A percentile compares a stretch with the other conserved stretches of the same genome.
Conservation (phyloP, 176 grass and related monocot species). For the Rhipidocladum racemiflorum region DNA sequence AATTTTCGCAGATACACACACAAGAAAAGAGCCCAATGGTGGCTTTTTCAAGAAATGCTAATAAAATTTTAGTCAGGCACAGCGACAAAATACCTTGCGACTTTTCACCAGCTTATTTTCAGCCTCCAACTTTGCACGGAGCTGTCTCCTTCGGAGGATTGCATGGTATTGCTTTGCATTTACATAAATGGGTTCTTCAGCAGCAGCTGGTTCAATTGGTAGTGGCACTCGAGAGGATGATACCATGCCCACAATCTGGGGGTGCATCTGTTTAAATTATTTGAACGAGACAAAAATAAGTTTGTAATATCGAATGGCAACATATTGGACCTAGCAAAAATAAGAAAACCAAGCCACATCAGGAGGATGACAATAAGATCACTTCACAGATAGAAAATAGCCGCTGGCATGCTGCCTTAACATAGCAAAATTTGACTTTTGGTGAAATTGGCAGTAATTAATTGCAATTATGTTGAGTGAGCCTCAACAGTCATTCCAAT, state of each 20-base stretch:
- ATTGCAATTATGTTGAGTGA: not conserved
- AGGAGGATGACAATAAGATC: not conserved
- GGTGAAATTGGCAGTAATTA: not conserved
- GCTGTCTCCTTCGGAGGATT: conserved; percentile 87
- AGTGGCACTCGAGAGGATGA: conserved; percentile 65
- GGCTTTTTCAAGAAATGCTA: not conserved
- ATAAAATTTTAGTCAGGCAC: not conserved
- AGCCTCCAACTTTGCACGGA: conserved; percentile 88
- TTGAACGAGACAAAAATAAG: not conserved
- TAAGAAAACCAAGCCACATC: not conserved
- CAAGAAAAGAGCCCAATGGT: not conserved
- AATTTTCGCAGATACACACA: not conserved
- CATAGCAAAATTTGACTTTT: not conserved
- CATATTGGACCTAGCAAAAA: conserved; percentile 3
- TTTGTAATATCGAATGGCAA: not conserved
- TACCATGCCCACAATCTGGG: conserved; percentile 60
- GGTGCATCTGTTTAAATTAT: conserved; percentile 56
- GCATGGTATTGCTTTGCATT: conserved; percentile 93
- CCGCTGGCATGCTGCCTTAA: not conserved
- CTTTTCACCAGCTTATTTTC: conserved; percentile 87
- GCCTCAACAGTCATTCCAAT: not conserved
- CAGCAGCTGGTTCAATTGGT: conserved; percentile 71
- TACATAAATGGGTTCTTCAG: conserved; percentile 91
- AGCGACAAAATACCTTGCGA: conserved; percentile 58
- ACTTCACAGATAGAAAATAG: not conserved